Base-by-base conservation (phyloP, 2,329 filamentous ascomycete genomes). In the Penicillium janthinellum region DNA sequence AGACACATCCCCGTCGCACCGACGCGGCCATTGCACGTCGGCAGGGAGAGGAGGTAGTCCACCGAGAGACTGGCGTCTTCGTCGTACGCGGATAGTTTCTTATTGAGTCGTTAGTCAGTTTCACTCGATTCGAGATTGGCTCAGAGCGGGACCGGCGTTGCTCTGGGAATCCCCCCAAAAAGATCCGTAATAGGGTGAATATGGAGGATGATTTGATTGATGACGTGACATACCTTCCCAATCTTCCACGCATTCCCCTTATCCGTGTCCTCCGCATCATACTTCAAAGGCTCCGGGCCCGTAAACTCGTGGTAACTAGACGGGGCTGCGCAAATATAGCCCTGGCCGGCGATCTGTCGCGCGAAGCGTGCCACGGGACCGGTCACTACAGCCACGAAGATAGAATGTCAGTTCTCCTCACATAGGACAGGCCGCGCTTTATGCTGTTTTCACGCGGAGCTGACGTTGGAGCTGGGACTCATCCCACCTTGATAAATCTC, bases 281-380 rank as follows among this genome's bases (percentile, higher is more conserved):
- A 97, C 52, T 90, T 86, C 42, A 97, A 82, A 11, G 93, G 82
- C 70, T 94, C 91, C 0, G 92, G 91, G 4, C 90, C 90, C 1
- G 88, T 91, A 78, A 97, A 97, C 77, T 97, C 93, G 74, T 97
- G 93, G 78, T 96, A 97, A 35, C 89, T 93, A 38, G 90, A 95
- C 0, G 92, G 92, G 0, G 92, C 92, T 10, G 90, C 93, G 66
- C 94, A 92, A 67, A 97, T 96, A 81, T 96, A 97, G 70, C 93
- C 94, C 66, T 96, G 91, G 2, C 91, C 90, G 41, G 92, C 91
- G 69, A 97, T 96, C 75, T 96, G 92, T 61, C 93, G 88, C 54
- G 91, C 92, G 71, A 97, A 96, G 55, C 94, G 88, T 61, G 89
- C 85, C 28, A 97, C 93, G 1, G 93, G 93, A 1, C 93, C 93